Evolutionary conservation across 371 early-diverging fungal genomes (phyloP), one percentile per base, ranked within the genome.

Genomic region (Syncephalastrum contaminatum): DNA sequence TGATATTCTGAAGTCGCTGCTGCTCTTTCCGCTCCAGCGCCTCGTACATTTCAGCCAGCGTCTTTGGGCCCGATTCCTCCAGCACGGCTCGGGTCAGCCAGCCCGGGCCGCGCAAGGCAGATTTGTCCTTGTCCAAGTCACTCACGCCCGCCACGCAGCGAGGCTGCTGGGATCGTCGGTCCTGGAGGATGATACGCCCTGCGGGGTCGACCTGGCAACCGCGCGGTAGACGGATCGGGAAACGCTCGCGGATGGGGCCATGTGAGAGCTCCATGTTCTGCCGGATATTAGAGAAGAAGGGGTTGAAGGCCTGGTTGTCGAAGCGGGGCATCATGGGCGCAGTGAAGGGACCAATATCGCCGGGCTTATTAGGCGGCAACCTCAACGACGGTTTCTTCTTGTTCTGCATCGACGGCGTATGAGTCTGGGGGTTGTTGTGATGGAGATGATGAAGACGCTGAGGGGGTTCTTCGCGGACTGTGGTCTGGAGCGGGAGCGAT

Each of bases 1-100:
- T 83, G 66, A 89, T 61, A 20, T 81, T 70, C 46, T 86, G 86
- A 40, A 87, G 63, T 16, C 89, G 75, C 48, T 76, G 73, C 64
- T 85, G 77, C 53, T 87, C 88, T 1, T 66, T 68, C 51, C 73
- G 69, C 63, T 85, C 84, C 1, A 83, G 53, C 70, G 70, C 77
- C 58, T 77, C 77, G 56, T 77, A 77, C 46, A 66, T 67, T 40
- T 72, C 69, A 8, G 77, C 77, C 46, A 77, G 44, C 4, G 51
- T 43, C 44, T 70, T 56, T 16, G 77, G 59, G 8, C 77, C 77
- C 7, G 39, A 44, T 4, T 64, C 53, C 45, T 69, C 63, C 4
- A 42, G 21, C 13, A 75, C 27, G 4, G 63, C 66, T 1, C 50
- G 44, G 4, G 58, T 62, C 43, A 77, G 47, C 77, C 77, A 77